Conservation (phyloP, 106 monocot species). For the Dioscorea zingiberensis region DNA sequence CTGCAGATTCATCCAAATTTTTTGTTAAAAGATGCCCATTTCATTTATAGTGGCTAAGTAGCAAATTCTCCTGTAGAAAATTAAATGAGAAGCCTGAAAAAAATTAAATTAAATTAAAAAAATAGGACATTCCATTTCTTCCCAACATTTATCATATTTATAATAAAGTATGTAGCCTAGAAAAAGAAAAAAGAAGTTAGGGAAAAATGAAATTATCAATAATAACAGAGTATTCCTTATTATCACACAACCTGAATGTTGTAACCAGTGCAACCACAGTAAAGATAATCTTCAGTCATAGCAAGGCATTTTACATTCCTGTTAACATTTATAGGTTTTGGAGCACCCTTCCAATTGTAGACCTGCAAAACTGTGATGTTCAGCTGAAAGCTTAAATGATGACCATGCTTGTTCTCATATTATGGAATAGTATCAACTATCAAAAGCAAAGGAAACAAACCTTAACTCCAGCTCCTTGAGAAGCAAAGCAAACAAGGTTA, state of each 20-base stretch:
- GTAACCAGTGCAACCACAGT: conserved; percentile 47
- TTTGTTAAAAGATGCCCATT: too few species aligned
- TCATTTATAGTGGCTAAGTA: too few species aligned
- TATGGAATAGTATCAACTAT: neutral
- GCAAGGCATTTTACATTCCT: conserved; percentile 46
- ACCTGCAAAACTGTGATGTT: conserved; percentile 14
- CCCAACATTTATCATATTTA: too few species aligned
- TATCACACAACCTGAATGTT: conserved; percentile 32
- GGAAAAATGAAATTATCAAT: too few species aligned
- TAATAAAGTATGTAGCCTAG: too few species aligned
- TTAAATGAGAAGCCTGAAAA: too few species aligned
- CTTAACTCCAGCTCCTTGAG: conserved; percentile 52
- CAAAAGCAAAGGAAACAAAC: conserved; percentile 12
- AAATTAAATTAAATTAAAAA: too few species aligned
- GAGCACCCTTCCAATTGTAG: conserved; percentile 19
- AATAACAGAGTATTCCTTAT: too few species aligned
- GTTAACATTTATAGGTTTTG: conserved; percentile 35
- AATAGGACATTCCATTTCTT: too few species aligned
- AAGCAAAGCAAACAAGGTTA: conserved; percentile 27
- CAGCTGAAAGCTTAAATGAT: too few species aligned
- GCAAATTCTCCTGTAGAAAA: too few species aligned
- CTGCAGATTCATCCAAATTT: conserved; percentile 13
- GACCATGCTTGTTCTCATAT: neutral
- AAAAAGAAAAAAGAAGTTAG: too few species aligned
- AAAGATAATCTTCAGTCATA: conserved; percentile 25